phyloP scores from a whole-genome alignment of 2,329 filamentous ascomycete genomes.

The Botrytis sinoallii region DNA sequence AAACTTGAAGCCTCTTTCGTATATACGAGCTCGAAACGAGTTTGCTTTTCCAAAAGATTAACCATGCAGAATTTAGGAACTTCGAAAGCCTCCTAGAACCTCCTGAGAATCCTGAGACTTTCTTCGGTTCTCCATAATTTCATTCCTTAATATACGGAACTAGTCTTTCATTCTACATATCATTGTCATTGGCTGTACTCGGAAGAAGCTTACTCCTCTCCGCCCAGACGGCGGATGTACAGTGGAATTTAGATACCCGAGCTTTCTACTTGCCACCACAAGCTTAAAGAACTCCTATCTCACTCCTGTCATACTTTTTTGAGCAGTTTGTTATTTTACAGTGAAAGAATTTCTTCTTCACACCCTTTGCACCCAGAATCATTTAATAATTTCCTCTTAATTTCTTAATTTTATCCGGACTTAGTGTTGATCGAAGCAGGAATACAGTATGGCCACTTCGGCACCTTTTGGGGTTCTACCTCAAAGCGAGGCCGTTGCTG shows the following conservation, averaged over 20 bases:
- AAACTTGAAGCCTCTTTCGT: not conserved
- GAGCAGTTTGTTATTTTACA: not conserved
- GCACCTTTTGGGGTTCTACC: slow-evolving; percentile 21
- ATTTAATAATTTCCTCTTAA: not conserved
- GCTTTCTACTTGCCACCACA: not conserved
- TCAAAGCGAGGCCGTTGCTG: slow-evolving; percentile 16
- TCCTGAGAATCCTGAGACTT: not conserved
- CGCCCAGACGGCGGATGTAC: not conserved
- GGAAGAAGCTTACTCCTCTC: slow-evolving; percentile 1
- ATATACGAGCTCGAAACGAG: not conserved
- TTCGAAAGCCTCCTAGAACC: not conserved
- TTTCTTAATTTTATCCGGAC: not conserved
- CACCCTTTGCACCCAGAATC: not conserved
- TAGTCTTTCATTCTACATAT: not conserved
- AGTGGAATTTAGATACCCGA: not conserved
- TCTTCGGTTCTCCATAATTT: not conserved
- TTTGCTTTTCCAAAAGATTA: not conserved
- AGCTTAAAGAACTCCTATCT: not conserved
- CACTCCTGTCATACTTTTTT: not conserved
- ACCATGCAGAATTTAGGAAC: not conserved
- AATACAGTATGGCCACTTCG: slow-evolving; percentile 22
- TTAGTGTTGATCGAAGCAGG: not conserved
- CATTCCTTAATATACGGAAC: not conserved
- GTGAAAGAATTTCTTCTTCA: not conserved
- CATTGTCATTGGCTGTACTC: not conserved